Evolutionary conservation across 371 early-diverging fungal genomes (phyloP), one percentile per base, ranked within the genome.

Genomic region (Actinomortierella wolfii): DNA sequence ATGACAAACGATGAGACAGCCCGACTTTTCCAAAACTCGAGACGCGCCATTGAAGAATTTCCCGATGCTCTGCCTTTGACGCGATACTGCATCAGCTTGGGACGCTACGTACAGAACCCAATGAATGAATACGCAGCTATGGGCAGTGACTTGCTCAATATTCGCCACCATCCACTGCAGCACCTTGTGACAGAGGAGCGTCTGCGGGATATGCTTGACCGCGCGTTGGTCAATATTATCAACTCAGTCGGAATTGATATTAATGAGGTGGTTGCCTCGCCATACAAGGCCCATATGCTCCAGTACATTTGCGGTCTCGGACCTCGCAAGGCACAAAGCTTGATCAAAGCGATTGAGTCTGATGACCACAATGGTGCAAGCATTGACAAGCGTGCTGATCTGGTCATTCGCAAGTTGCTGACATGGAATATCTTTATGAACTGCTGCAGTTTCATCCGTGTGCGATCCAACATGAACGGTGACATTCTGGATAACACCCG

Each of bases 231-330:
- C 57, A 93, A 94, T 63, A 88, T 93, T 3, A 91, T 97, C 18
- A 95, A 91, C 51, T 77, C 78, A 51, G 82, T 88, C 60, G 95
- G 99, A 57, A 92, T 97, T 24, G 95, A 96, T 69, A 88, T 99
- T 57, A 95, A 97, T 69, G 86, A 83, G 8, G 87, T 87, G 1
- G 83, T 90, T 0, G 70, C 76, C 17, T 83, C 83, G n/a, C 81
- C 90, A 9, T 92, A 95, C 64, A 79, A 84, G 61, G 83, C 88
- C 0, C 73, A 82, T 18, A 83, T 90, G 15, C 81, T 98, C 29
- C 93, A 91, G 57, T 97, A 94, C 61, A 94, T 98, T 15, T 83
- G 92, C 67, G 99, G 99, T 3, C 82, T 99, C 48, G 99, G 99
- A 9, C 95, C 97, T 25, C 85, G 98, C 63, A 99, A 99, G 77